Base-by-base conservation (phyloP, 805 yeast species). In the Debaryomyces tyrocola region DNA sequence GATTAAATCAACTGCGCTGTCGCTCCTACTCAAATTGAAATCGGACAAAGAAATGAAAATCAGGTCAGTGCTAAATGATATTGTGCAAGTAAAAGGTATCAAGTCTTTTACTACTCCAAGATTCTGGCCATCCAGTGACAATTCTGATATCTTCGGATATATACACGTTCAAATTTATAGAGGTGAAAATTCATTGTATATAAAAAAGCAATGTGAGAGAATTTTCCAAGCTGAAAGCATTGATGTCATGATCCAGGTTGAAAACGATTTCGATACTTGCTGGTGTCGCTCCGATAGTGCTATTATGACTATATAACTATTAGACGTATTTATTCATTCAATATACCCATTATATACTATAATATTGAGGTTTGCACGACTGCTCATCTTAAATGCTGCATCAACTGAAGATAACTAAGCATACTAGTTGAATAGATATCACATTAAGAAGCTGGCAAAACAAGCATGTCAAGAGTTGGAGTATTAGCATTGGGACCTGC, bases 401-500 rank as follows among this genome's bases (percentile, higher is more conserved):
- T 31, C 17, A 31, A n/a, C 17, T 12, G 11, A 8, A 31, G 34
- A 31, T 31, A 31, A 31, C 34, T 31, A 31, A 31, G 27, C 27
- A 24, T 9, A 24, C 4, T 24, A 24, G 10, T 20, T 29, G 14
- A 28, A 20, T n/a, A 14, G 8, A 36, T 36, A 4, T 36, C n/a
- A 34, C 15, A n/a, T 17, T 18, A 36, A 10, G n/a, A 12, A 24
- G 6, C 2, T 28, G 11, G 20, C 43, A 10, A 10, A 21, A 29
- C 15, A 24, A 45, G n/a, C 44, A 92, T 94, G 99, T 90, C 97
- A 3, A 78, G 96, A 69, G 96, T 90, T 2, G 99, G 98, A 47
- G 92, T 90, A 10, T 71, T 94, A 51, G 96, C 91, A 1, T 68
- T 94, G 53, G 99, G 99, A 1, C 99, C 99, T 15, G 99, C 99